Evolutionary conservation across 495 filamentous ascomycete species (phyloP).

Genomic region (Aspergillus nanangensis): DNA sequence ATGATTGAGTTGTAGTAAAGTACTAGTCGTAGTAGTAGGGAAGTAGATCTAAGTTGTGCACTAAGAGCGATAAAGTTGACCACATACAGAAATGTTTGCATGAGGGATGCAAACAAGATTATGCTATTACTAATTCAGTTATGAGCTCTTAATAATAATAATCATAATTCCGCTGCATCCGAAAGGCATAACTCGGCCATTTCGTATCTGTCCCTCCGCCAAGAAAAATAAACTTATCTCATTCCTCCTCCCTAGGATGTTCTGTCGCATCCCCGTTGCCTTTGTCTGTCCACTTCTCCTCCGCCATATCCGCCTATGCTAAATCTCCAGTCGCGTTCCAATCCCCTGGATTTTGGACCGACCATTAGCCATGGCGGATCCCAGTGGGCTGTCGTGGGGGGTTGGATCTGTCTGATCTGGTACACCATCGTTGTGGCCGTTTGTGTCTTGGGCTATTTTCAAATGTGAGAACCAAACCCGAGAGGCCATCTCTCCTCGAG

Average conservation of each 20-base stretch:
- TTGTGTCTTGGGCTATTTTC: constrained; percentile 53
- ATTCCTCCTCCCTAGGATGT: constrained; percentile 1
- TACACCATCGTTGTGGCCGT: constrained; percentile 51
- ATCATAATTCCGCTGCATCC: too few relatives aligned
- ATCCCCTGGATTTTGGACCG: constrained; percentile 20
- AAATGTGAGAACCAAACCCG: constrained; percentile 45
- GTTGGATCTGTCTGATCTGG: constrained; percentile 56
- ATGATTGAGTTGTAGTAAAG: too few relatives aligned
- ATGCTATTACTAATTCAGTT: too few relatives aligned
- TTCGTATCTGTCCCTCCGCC: too few relatives aligned
- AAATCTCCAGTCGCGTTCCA: constrained; percentile 22
- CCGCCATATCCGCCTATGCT: constrained; percentile 29
- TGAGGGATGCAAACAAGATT: too few relatives aligned
- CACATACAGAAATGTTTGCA: too few relatives aligned
- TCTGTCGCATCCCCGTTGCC: background rate
- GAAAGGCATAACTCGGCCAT: too few relatives aligned
- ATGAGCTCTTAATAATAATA: too few relatives aligned
- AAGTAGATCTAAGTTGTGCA: too few relatives aligned
- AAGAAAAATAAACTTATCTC: background rate
- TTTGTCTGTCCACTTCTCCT: background rate
- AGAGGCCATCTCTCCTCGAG: background rate
- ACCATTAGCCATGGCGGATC: constrained; percentile 32
- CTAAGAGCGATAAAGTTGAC: too few relatives aligned
- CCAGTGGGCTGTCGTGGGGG: constrained; percentile 29
- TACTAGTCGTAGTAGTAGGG: too few relatives aligned